These are phyloP conservation scores for Ajuga chamaepitys DNA, from an alignment of 257 asterid species.

Conservation along the genomic window DNA sequence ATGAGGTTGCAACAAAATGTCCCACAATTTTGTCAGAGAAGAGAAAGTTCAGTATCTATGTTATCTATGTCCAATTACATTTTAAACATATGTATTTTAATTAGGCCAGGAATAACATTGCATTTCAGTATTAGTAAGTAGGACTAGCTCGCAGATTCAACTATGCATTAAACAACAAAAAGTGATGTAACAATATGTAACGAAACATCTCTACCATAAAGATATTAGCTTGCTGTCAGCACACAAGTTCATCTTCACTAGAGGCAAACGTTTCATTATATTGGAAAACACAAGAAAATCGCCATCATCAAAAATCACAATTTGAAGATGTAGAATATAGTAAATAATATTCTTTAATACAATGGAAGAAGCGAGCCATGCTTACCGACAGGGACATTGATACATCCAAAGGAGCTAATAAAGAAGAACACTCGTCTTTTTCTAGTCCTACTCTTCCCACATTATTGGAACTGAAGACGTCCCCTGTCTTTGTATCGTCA, in stretches of 20 bases:
- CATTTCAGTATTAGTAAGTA: background rate
- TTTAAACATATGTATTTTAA: background rate
- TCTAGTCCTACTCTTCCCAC: slow-evolving; percentile 24
- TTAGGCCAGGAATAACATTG: background rate
- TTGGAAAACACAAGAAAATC: background rate
- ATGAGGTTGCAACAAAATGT: too few relatives aligned
- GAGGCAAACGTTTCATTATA: background rate
- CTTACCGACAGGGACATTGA: slow-evolving; percentile 68
- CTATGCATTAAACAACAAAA: background rate
- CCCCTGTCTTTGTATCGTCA: slow-evolving; percentile 29
- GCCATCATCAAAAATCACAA: background rate
- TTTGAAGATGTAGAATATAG: background rate
- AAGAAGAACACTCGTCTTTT: slow-evolving; percentile 28
- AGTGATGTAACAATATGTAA: background rate
- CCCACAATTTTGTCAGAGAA: too few relatives aligned
- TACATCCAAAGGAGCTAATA: slow-evolving; percentile 68
- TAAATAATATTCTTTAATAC: background rate
- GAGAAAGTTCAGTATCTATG: background rate
- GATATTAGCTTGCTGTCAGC: background rate
- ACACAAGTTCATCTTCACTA: background rate
- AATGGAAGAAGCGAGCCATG: slow-evolving; percentile 1
- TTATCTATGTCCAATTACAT: background rate
- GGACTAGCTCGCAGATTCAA: background rate
- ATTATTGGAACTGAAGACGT: slow-evolving; percentile 22
- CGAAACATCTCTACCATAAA: background rate